phyloP scores from a whole-genome alignment of 192 early-diverging fungal genomes.

The Coemansia sp. region DNA sequence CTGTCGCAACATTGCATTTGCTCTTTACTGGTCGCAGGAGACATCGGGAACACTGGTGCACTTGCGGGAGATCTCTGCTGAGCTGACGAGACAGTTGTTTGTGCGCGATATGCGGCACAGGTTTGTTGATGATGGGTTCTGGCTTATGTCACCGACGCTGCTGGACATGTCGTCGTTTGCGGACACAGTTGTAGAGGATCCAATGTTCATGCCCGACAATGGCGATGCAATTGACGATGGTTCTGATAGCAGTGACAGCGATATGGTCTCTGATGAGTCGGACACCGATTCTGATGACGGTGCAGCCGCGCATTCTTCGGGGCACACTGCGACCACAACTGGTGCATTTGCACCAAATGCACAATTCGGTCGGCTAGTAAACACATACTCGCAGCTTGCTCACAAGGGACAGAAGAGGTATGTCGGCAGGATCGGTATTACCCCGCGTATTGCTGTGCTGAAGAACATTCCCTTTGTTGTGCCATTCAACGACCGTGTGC shows the following conservation, averaged over 20 bases:
- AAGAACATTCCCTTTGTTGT: conserved; percentile 89
- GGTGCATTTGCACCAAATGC: conserved; percentile 22
- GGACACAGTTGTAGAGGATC: conserved; percentile 46
- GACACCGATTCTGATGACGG: conserved; percentile 23
- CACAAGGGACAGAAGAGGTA: conserved; percentile 19
- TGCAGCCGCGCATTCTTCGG: conserved; percentile 3
- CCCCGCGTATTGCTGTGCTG: conserved; percentile 61
- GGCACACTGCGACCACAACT: not conserved
- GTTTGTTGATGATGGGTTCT: conserved; percentile 48
- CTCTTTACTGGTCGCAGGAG: conserved; percentile 64
- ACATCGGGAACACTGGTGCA: conserved; percentile 51
- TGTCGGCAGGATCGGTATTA: conserved; percentile 20
- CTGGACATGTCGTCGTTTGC: conserved; percentile 53
- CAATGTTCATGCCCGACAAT: conserved; percentile 32
- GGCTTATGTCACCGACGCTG: conserved; percentile 38
- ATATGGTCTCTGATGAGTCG: conserved; percentile 7
- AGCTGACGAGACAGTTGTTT: conserved; percentile 70
- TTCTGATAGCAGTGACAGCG: conserved; percentile 4
- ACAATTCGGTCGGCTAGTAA: conserved; percentile 57
- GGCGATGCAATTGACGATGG: not conserved
- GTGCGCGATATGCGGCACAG: conserved; percentile 38
- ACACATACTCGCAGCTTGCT: conserved; percentile 45
- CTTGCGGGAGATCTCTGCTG: conserved; percentile 63
- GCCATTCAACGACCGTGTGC: conserved; percentile 85
- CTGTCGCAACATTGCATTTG: conserved; percentile 69